Evolutionary conservation across 352 stramenopile species (phyloP).

Genomic region (Globisporangium acanthophoron): DNA sequence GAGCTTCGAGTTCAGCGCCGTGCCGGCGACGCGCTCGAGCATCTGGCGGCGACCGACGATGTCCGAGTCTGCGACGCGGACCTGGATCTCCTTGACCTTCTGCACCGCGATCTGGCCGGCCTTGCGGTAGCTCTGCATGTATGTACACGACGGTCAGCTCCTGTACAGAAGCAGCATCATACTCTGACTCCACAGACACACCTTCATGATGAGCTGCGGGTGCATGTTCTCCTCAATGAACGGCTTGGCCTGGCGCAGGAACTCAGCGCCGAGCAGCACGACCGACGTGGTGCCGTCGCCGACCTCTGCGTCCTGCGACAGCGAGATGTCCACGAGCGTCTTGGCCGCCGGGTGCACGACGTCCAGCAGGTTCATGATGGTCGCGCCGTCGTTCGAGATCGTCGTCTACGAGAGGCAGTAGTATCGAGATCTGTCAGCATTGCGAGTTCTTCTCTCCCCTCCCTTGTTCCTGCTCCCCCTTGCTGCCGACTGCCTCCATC

Average conservation of each 20-base stretch:
- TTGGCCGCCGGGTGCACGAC: constrained; percentile 98
- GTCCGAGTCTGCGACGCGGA: constrained; percentile 80
- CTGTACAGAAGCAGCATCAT: not conserved
- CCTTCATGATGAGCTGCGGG: constrained; percentile 88
- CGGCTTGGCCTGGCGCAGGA: constrained; percentile 96
- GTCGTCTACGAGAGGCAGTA: constrained; percentile 61
- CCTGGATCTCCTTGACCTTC: constrained; percentile 81
- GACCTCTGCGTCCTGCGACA: constrained; percentile 87
- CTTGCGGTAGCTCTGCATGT: constrained; percentile 70
- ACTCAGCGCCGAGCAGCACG: constrained; percentile 95
- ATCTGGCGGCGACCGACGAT: constrained; percentile 78
- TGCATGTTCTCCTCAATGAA: constrained; percentile 98
- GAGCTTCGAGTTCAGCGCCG: constrained; percentile 98
- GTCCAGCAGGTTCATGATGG: constrained; percentile 98
- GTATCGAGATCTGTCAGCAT: not conserved
- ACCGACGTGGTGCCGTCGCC: constrained; percentile 96
- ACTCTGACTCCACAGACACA: not conserved
- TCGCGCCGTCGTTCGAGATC: constrained; percentile 99
- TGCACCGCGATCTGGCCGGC: constrained; percentile 78
- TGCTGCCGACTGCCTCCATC: not conserved
- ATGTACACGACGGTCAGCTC: not conserved
- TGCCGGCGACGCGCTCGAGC: constrained; percentile 91
- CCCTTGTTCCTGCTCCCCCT: not conserved
- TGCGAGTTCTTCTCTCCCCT: not conserved
- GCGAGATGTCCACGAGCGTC: constrained; percentile 97